Evolutionary conservation across 2,329 filamentous ascomycete genomes (phyloP).

Genomic region (Xylaria multiplex): DNA sequence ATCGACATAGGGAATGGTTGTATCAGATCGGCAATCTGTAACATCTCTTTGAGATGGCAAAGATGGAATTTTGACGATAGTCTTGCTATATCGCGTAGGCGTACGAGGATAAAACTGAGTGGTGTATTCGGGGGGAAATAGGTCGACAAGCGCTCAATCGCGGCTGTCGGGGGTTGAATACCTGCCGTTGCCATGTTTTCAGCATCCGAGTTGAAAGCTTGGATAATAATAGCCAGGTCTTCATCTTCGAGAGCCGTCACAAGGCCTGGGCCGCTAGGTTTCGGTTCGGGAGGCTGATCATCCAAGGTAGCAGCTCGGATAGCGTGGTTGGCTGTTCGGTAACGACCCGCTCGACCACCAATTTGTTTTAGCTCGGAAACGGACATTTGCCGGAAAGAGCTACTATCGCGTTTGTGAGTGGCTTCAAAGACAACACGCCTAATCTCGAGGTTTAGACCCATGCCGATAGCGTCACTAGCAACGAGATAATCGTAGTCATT

Average conservation of each 20-base stretch:
- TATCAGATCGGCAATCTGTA: conserved; percentile 77
- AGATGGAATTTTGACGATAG: conserved; percentile 76
- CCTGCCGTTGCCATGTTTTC: conserved; percentile 76
- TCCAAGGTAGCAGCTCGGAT: conserved; percentile 43
- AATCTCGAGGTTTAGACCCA: conserved; percentile 94
- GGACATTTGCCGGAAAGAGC: conserved; percentile 65
- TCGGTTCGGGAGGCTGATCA: conserved; percentile 33
- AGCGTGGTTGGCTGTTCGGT: conserved; percentile 73
- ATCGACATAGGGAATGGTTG: conserved; percentile 76
- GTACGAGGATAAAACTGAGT: conserved; percentile 82
- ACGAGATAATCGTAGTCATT: conserved; percentile 96
- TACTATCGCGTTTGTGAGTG: conserved; percentile 76
- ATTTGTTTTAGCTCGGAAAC: conserved; percentile 93
- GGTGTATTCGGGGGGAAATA: conserved; percentile 86
- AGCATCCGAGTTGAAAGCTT: conserved; percentile 71
- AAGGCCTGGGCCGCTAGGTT: conserved; percentile 63
- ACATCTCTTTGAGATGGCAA: conserved; percentile 69
- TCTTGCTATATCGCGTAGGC: conserved; percentile 74
- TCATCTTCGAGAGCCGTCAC: conserved; percentile 80
- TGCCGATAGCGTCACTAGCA: conserved; percentile 94
- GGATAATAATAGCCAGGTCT: conserved; percentile 72
- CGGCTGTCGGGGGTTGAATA: conserved; percentile 74
- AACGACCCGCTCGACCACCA: conserved; percentile 89
- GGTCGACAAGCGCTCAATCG: conserved; percentile 77
- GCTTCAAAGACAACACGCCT: conserved; percentile 90